A percentile compares a stretch with the other conserved stretches of the same genome.
These are phyloP conservation scores for Cladosporium sp. DNA, from an alignment of 2,329 filamentous ascomycete species.

Conservation along the genomic window DNA sequence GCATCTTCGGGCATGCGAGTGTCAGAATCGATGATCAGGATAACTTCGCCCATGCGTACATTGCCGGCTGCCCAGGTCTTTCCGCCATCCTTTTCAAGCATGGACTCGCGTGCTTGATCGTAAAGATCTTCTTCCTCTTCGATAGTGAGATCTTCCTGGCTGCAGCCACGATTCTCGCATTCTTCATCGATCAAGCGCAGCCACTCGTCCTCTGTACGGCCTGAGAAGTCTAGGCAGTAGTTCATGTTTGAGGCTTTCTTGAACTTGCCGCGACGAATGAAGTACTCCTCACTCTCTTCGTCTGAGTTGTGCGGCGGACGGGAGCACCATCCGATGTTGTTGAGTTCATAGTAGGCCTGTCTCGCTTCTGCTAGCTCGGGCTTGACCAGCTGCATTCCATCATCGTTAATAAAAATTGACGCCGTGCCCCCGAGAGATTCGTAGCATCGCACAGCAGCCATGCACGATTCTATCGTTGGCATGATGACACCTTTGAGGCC, in stretches of 20 bases:
- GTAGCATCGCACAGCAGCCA: slow-evolving; percentile 72
- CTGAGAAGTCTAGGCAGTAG: slow-evolving; percentile 14
- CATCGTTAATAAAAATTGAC: slow-evolving; percentile 74
- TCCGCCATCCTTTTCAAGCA: slow-evolving; percentile 19
- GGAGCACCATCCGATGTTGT: slow-evolving; percentile 49
- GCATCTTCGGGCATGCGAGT: slow-evolving; percentile 66
- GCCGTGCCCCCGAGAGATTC: slow-evolving; percentile 74
- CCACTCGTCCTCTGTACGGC: slow-evolving; percentile 11
- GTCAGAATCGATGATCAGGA: slow-evolving; percentile 65
- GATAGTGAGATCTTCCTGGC: slow-evolving; percentile 9
- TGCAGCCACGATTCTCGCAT: slow-evolving; percentile 8
- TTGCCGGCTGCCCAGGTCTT: slow-evolving; percentile 60
- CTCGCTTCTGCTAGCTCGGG: slow-evolving; percentile 42
- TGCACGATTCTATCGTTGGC: slow-evolving; percentile 73
- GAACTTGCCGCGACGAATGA: slow-evolving; percentile 59
- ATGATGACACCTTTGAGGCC: slow-evolving; percentile 70
- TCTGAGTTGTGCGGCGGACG: slow-evolving; percentile 48
- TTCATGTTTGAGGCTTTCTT: slow-evolving; percentile 49
- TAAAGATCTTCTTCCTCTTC: slow-evolving; percentile 12
- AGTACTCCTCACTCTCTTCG: slow-evolving; percentile 30
- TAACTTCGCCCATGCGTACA: slow-evolving; percentile 59
- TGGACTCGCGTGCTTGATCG: slow-evolving; percentile 12
- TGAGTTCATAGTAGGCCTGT: slow-evolving; percentile 47
- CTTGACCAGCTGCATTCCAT: slow-evolving; percentile 64
- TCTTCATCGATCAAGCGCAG: slow-evolving; percentile 3